Percentiles rank a stretch among this genome's conserved stretches.
Conservation (phyloP, 208 protist genomes). For the Wallacemonas rigidus region DNA sequence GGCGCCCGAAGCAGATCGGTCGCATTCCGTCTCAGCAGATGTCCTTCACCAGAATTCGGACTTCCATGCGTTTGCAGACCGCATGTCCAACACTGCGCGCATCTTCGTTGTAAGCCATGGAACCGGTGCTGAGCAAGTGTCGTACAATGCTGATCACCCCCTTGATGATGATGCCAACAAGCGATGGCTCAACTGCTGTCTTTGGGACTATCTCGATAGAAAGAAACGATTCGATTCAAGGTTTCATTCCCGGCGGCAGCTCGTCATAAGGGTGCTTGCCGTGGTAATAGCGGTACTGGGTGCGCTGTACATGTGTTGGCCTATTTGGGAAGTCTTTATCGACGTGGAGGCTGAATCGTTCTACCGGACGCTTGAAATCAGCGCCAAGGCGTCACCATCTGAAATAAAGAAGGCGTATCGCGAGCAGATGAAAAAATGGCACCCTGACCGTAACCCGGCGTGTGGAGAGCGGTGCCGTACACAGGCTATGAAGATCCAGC, state of each 20-base stretch:
- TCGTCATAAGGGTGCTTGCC: slow-evolving; percentile 28
- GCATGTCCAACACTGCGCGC: slow-evolving; percentile 29
- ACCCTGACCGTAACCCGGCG: slow-evolving; percentile 81
- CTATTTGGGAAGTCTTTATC: slow-evolving; percentile 76
- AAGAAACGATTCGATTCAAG: slow-evolving; percentile 45
- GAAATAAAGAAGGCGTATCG: slow-evolving; percentile 84
- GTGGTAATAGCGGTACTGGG: slow-evolving; percentile 33
- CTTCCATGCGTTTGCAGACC: slow-evolving; percentile 31
- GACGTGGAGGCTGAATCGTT: slow-evolving; percentile 70
- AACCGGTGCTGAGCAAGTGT: background rate
- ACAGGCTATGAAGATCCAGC: slow-evolving; percentile 66
- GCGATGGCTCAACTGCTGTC: slow-evolving; percentile 69
- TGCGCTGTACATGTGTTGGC: slow-evolving; percentile 55
- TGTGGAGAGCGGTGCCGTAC: slow-evolving; percentile 68
- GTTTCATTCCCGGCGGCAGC: slow-evolving; percentile 21
- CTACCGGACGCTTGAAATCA: slow-evolving; percentile 58
- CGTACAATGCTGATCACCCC: slow-evolving; percentile 3
- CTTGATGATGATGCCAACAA: slow-evolving; percentile 14
- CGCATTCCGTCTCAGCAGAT: slow-evolving; percentile 14
- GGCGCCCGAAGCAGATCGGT: background rate
- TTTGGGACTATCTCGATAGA: slow-evolving; percentile 67
- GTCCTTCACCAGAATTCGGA: slow-evolving; percentile 29
- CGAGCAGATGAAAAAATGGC: slow-evolving; percentile 70
- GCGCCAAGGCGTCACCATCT: slow-evolving; percentile 27
- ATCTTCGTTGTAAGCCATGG: slow-evolving; percentile 29